Evolutionary conservation across 2,329 filamentous ascomycete genomes (phyloP).

Genomic region (Metarhizium guizhouense): DNA sequence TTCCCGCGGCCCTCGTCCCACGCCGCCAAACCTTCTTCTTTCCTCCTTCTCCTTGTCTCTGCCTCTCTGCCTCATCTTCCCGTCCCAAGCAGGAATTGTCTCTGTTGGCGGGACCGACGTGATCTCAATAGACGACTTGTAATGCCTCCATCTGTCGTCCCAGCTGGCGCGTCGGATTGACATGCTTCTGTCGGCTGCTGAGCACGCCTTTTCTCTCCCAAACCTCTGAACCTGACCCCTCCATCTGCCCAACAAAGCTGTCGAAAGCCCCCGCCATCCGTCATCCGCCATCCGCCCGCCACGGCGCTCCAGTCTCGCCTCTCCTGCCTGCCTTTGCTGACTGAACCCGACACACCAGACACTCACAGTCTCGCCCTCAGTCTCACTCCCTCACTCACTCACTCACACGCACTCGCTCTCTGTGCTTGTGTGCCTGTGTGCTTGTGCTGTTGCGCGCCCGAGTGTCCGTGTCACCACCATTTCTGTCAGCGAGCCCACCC

Average conservation of each 20-base stretch:
- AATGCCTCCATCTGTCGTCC: conserved; percentile 14
- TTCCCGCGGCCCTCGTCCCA: conserved; percentile 7
- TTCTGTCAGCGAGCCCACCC: neutral
- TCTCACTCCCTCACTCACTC: neutral
- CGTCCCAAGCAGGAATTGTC: conserved; percentile 15
- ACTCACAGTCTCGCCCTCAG: neutral
- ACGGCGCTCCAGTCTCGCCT: neutral
- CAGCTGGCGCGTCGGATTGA: conserved; percentile 14
- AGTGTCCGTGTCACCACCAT: neutral
- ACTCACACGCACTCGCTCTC: neutral
- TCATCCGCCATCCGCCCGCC: conserved; percentile 1
- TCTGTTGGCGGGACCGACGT: conserved; percentile 13
- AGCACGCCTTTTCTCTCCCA: conserved; percentile 14
- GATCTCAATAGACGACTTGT: conserved; percentile 16
- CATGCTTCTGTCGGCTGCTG: conserved; percentile 19
- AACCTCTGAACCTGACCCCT: conserved; percentile 12
- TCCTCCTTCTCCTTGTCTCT: conserved; percentile 11
- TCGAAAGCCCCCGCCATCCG: neutral
- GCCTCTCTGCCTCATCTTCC: conserved; percentile 1
- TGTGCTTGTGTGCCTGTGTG: neutral
- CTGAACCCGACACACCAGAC: neutral
- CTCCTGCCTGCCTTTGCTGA: neutral
- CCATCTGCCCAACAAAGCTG: conserved; percentile 6
- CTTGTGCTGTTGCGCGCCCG: neutral
- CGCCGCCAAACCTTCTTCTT: conserved; percentile 13